A percentile compares a stretch with the other conserved stretches of the same genome.
phyloP scores from a whole-genome alignment of 129 eudicot genomes.

The Chrysanthemum seticuspe region DNA sequence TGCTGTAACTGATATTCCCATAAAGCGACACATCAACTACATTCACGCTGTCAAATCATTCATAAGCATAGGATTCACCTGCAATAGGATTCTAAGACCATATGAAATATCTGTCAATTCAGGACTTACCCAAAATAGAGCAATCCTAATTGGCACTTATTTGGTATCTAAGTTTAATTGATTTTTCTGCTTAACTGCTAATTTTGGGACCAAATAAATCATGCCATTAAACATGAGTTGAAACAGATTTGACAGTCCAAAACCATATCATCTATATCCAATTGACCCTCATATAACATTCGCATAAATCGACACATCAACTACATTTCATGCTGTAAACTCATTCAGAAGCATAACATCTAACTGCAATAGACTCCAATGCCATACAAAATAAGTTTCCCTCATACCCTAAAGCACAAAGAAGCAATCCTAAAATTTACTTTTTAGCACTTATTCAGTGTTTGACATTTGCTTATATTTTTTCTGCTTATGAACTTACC shows the following conservation, averaged over 20 bases:
- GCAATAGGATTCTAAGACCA: background rate
- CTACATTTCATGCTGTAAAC: background rate
- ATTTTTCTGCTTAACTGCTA: too few relatives aligned
- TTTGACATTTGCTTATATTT: too few relatives aligned
- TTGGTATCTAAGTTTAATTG: too few relatives aligned
- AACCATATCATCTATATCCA: background rate
- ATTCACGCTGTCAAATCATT: background rate
- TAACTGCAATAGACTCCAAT: background rate
- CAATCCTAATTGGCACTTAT: background rate
- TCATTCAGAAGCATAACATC: constrained; percentile 18
- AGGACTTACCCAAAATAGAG: background rate
- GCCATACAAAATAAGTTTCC: background rate
- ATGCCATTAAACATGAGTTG: background rate
- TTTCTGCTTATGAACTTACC: too few relatives aligned
- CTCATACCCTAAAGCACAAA: background rate
- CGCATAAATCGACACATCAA: background rate
- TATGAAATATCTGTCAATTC: background rate
- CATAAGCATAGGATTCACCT: constrained; percentile 8
- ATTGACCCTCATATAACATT: background rate
- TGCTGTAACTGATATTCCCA: background rate
- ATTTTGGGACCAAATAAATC: background rate
- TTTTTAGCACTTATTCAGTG: too few relatives aligned
- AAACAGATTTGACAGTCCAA: constrained; percentile 8
- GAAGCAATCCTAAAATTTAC: background rate
- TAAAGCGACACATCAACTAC: background rate